phyloP scores from a whole-genome alignment of 306 rosid genomes.

The Vigna radiata region DNA sequence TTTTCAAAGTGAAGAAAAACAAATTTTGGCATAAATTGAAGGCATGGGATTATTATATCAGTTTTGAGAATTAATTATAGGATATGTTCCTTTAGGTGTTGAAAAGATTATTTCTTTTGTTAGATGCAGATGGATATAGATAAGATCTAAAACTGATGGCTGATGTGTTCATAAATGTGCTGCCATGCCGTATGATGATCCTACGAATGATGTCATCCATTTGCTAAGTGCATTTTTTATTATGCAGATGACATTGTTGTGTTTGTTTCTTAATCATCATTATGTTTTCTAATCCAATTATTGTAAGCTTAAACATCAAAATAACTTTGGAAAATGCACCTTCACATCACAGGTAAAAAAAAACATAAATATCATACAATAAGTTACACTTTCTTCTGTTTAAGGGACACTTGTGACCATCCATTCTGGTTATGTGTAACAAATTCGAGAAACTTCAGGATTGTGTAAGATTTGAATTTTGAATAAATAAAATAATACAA shows the following conservation, averaged over 20 bases:
- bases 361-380: background rate
- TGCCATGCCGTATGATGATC: constrained; percentile 24
- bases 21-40: background rate
- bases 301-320: background rate
- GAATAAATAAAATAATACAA: too few species aligned
- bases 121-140: constrained; percentile 6
- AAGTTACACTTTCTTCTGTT: too few species aligned
- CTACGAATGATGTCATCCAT: constrained; percentile 19
- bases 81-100: background rate
- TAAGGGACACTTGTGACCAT: too few species aligned
- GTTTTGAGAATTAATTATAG: background rate
- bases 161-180: constrained; percentile 28
- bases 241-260: background rate
- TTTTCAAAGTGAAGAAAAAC: background rate
- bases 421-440: too few species aligned
- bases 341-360: background rate
- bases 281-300: background rate
- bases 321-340: background rate
- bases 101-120: background rate
- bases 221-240: background rate
- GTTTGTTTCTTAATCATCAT: background rate
- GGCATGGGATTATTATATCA: background rate
- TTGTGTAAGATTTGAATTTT: too few species aligned
- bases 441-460: too few species aligned
- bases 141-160: constrained; percentile 11